Conservation (phyloP, 192 early-diverging fungal genomes). For the Umbelopsis isabellina region DNA sequence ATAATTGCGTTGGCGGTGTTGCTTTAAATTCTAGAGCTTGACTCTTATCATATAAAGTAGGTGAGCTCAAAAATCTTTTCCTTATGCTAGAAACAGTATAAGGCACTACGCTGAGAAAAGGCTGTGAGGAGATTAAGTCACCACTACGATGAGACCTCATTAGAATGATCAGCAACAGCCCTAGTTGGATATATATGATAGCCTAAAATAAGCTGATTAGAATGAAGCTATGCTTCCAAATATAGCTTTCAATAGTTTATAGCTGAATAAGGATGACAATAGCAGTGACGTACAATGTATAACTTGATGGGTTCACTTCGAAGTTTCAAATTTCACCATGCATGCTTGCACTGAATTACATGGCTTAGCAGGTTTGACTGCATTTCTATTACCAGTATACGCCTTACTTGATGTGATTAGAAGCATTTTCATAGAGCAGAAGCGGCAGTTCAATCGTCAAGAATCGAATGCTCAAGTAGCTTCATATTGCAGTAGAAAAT, state of each 20-base stretch:
- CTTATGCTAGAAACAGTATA: not conserved
- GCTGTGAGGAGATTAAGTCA: no score
- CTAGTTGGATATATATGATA: conserved; percentile 47
- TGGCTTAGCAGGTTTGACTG: not conserved
- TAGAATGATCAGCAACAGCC: conserved; percentile 53
- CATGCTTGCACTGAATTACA: not conserved
- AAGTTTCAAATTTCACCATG: not conserved
- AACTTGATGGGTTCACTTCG: not conserved
- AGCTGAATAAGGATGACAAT: not conserved
- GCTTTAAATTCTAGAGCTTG: no score
- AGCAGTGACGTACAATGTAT: conserved; percentile 4
- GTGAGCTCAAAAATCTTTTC: not conserved
- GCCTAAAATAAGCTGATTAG: conserved; percentile 25
- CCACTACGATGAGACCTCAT: conserved; percentile 18
- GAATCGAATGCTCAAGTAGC: not conserved
- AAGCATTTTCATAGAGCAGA: not conserved
- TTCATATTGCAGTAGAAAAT: not conserved
- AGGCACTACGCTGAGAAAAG: no score
- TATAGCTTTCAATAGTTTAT: not conserved
- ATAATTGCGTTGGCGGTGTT: no score
- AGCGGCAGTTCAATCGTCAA: not conserved
- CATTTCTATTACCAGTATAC: not conserved
- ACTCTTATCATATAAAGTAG: no score
- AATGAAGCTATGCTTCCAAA: not conserved
- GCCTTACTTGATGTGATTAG: not conserved